Percentiles rank a stretch among this genome's conserved stretches.
phyloP scores from a whole-genome alignment of 1,284 basidiomycete genomes.

The Ceratobasidium sp. region DNA sequence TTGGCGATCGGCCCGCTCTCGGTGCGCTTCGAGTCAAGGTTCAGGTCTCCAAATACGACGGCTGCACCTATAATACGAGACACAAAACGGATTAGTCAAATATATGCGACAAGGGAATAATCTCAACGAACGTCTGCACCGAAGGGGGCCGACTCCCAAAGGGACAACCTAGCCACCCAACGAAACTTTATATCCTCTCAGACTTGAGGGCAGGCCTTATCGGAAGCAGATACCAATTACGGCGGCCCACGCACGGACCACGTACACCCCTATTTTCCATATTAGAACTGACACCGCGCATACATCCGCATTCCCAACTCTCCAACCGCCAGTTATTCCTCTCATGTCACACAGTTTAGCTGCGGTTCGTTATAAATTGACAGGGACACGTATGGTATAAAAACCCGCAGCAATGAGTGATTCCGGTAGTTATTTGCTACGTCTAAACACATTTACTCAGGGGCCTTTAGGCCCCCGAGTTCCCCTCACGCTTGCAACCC shows the following conservation, averaged over 20 bases:
- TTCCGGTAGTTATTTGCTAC: conserved; percentile 1
- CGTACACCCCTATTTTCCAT: neutral
- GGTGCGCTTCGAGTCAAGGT: conserved; percentile 1
- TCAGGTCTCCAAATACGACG: conserved; percentile 21
- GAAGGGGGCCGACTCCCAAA: conserved; percentile 28
- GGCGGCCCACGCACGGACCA: neutral
- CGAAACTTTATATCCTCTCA: neutral
- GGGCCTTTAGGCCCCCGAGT: too few relatives aligned
- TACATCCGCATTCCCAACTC: neutral
- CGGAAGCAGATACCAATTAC: neutral
- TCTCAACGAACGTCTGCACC: conserved; percentile 5
- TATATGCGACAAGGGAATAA: neutral
- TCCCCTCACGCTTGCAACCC: too few relatives aligned
- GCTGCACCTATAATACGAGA: conserved; percentile 12
- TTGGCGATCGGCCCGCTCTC: neutral
- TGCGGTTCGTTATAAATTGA: conserved; percentile 1
- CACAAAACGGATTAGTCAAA: neutral
- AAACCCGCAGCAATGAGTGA: neutral
- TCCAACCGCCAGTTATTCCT: neutral
- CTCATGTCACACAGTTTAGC: neutral
- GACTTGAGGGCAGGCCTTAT: conserved; percentile 24
- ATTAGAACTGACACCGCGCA: neutral
- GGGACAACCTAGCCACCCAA: neutral
- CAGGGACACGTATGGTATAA: conserved; percentile 14
- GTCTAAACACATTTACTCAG: too few relatives aligned